Percentiles rank a stretch among this genome's conserved stretches.
Evolutionary conservation across 148 eudicot species (phyloP).

Genomic region (Cornus controversa): DNA sequence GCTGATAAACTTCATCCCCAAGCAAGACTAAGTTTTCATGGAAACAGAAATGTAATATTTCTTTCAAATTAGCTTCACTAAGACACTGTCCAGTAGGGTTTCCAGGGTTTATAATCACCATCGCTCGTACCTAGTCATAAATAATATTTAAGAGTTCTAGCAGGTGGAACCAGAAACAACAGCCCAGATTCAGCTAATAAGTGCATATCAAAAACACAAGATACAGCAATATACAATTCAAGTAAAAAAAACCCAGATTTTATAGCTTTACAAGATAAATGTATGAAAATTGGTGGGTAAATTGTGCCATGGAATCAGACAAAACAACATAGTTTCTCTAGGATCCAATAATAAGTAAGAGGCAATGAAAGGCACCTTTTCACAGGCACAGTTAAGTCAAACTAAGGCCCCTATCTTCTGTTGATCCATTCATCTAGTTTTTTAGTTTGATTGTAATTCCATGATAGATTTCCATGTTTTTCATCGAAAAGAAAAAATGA

Average conservation of each 20-base stretch:
- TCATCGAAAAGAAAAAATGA: conserved; percentile 5
- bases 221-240: not conserved
- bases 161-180: not conserved
- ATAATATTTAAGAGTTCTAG: conserved; percentile 6
- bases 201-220: not conserved
- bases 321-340: not conserved
- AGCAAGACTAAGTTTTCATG: conserved; percentile 75
- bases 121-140: conserved; percentile 74
- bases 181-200: not conserved
- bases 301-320: not conserved
- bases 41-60: conserved; percentile 72
- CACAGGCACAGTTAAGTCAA: not conserved
- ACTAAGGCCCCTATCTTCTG: not conserved
- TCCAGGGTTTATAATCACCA: conserved; percentile 99
- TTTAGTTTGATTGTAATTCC: not conserved
- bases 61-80: conserved; percentile 73
- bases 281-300: not conserved
- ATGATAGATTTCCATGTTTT: not conserved
- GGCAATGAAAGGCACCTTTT: not conserved
- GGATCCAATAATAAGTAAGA: not conserved
- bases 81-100: conserved; percentile 99
- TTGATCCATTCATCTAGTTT: not conserved
- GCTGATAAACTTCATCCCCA: conserved; percentile 98
- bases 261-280: not conserved
- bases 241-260: not conserved